Base-by-base conservation (phyloP, 2,329 filamentous ascomycete genomes). In the Trichoderma guizhouense region DNA sequence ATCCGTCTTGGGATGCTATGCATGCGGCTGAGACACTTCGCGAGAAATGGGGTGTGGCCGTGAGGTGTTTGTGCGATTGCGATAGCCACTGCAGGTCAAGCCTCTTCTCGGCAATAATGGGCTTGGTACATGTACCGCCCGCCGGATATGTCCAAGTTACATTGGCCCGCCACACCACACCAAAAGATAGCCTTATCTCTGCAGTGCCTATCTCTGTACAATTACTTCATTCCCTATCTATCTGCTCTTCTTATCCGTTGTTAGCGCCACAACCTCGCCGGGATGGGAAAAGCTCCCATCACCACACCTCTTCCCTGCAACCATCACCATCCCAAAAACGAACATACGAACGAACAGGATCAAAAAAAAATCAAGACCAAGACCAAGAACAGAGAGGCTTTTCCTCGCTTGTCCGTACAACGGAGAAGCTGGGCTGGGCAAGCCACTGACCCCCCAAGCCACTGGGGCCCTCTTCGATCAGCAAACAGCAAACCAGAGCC, bases 401-500 rank as follows among this genome's bases (percentile, higher is more conserved):
- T 51, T 24, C 18, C 39, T 47, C 43, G 18, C 43, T n/a, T 32
- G 11, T 51, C 66, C 53, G 26, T 21, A 43, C 65, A 39, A 36
- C 34, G 34, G 34, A 36, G 34, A 36, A 36, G 34, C 65, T 18
- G 53, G 43, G 55, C 32, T 55, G 58, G 66, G 66, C 53, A 69
- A 69, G 66, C 66, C 43, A 47, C 43, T n/a, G 21, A 18, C 36
- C 36, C 32, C 47, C 39, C 64, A 58, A 68, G 65, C 65, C 65
- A 69, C 65, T 15, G 53, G 14, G 34, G 5, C 66, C 51, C 43
- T 51, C 43, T 18, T 47, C 43, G 18, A 47, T 47, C 43, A 47
- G 43, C 43, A 47, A 47, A 47, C 66, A 69, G 57, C 66, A 69
- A 60, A 69, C 53, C 66, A 60, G 32, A 67, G 32, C 32, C 64